Evolutionary conservation across 306 rosid species (phyloP).

Genomic region (Prunus mira): DNA sequence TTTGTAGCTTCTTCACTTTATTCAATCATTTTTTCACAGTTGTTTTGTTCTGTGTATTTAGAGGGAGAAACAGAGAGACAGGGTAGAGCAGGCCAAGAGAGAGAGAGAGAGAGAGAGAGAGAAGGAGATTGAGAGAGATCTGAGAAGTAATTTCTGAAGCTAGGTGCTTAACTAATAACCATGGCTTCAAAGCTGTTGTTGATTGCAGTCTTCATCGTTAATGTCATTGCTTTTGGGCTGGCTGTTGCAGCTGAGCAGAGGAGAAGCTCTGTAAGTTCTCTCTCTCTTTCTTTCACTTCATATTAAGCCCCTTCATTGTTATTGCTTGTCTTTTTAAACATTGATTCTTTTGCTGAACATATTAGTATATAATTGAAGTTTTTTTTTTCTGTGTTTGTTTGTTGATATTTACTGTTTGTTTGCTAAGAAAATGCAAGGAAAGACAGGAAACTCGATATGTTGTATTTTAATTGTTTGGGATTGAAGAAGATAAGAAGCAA

Average conservation of each 20-base stretch:
- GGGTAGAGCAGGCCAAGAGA: not conserved
- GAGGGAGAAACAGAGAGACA: not conserved
- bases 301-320: too few species aligned
- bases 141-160: slow-evolving; percentile 24
- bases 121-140: slow-evolving; percentile 29
- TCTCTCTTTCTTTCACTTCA: not conserved
- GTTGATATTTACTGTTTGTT: slow-evolving; percentile 8
- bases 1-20: not conserved
- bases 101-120: slow-evolving; percentile 4
- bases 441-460: not conserved
- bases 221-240: slow-evolving; percentile 85
- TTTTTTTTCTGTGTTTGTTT: slow-evolving; percentile 21
- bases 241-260: slow-evolving; percentile 96
- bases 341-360: not conserved
- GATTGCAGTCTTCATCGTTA: slow-evolving; percentile 54
- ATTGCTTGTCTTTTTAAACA: not conserved
- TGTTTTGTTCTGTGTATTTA: slow-evolving; percentile 8
- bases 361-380: slow-evolving; percentile 1
- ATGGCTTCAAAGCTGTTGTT: slow-evolving; percentile 94
- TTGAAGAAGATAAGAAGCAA: not conserved
- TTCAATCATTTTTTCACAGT: not conserved
- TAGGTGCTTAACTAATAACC: slow-evolving; percentile 14
- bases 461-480: not conserved
- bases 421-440: slow-evolving; percentile 1
- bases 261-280: slow-evolving; percentile 81